Evolutionary conservation across 2,329 filamentous ascomycete genomes (phyloP), one percentile per base, ranked within the genome.

Genomic region (Penicillium sp.): DNA sequence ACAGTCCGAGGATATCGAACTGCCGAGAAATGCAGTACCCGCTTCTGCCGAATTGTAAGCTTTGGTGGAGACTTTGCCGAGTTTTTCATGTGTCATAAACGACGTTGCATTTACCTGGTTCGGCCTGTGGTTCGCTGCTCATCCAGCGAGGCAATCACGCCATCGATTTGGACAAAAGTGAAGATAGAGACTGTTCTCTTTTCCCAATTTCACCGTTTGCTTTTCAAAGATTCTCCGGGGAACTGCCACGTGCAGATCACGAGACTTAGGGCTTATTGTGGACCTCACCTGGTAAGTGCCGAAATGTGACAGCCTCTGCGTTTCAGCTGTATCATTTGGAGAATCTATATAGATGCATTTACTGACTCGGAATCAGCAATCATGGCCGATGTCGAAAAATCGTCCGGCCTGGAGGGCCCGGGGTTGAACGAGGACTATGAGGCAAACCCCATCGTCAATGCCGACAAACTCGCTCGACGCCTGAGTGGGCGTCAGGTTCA

Each of bases 401-500:
- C 34, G 14, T 4, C 13, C 48, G 64, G 16, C 43, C 59, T 2
- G 27, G 43, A 22, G 47, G 63, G 44, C 13, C 43, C 55, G 18
- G 16, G 24, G 24, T 27, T 21, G 27, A 52, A 49, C 16, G 57
- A 49, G n/a, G 56, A 57, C 40, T 47, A 49, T 43, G 48, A 38
- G 13, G 49, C 54, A 18, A 65, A 43, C 8, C 58, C 52, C 22
- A 51, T 65, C 43, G 58, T 73, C 42, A 67, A 69, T 22, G 73
- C 76, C 2, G 81, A 84, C 61, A 75, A 73, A 49, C 74, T 87
- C 10, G 76, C 77, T 18, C 81, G 85, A 5, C 79, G 81, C 40
- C 75, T 87, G 11, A 83, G 82, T 2, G 75, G 82, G 14, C 80
- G 85, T n/a, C 85, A 87, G 67, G 82, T 87, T 10, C 84, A 87